Evolutionary conservation across 148 eudicot genomes (phyloP), one percentile per base, ranked within the genome.

Genomic region (Spergularia bocconei): DNA sequence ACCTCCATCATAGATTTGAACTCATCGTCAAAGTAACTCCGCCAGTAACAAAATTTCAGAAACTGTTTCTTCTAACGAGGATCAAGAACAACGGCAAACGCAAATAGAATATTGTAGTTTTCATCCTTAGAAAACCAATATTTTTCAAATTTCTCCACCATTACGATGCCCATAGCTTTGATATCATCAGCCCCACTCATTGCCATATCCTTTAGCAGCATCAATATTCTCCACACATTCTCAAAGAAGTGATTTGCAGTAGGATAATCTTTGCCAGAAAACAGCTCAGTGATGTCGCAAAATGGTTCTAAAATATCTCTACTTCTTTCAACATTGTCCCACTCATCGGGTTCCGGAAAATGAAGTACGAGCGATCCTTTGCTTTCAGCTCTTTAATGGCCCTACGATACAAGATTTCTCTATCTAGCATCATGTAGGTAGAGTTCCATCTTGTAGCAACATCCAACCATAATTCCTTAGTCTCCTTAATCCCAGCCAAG

Each of bases 281-380:
- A 29, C 33, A 29, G 33, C 1, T 29, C 33, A 29, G 33, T 29
- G 33, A 29, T 29, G 33, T 29, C 33, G 33, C 33, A 29, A 33
- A 71, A 71, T 29, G 74, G 74, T 12, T 71, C 64, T 2, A 71
- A 41, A 57, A 71, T 25, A 55, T 71, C 63, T 17, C 63, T 15
- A 16, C 56, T 17, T 38, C 56, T 71, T n/a, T 55, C 50, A 71
- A 57, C 14, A 6, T 36, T 36, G 13, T 29, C 51, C 63, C 74
- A 71, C 41, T 71, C 62, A 5, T 55, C 29, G 5, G 20, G 13
- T 0, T 56, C 39, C 7, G 63, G 74, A 33, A 38, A 71, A 36
- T 38, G 17, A 19, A 21, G 25, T 61, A 21, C 2, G 16, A 61
- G 65, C 12, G 6, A 15, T 61, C 38, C 25, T 61, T 61, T 11